These are phyloP conservation scores for Dictyostelium citrinum DNA, from an alignment of 78 protist genomes.

Conservation along the genomic window DNA sequence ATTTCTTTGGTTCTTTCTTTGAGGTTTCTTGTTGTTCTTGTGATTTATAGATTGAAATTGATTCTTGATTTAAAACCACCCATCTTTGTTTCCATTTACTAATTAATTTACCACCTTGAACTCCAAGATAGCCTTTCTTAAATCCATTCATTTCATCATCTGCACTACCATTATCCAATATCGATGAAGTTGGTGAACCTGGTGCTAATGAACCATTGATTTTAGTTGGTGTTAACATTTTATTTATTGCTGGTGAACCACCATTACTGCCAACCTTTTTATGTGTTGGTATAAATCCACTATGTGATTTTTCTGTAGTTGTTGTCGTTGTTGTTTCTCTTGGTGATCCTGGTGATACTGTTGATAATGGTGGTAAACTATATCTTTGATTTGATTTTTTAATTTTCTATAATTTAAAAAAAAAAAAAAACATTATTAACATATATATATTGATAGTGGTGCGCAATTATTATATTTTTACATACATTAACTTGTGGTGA, in stretches of 20 bases:
- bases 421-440: background rate
- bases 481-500: slow-evolving; percentile 20
- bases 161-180: background rate
- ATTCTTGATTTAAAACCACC: slow-evolving; percentile 44
- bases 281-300: slow-evolving; percentile 1
- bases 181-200: background rate
- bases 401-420: background rate
- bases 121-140: slow-evolving; percentile 27
- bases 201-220: background rate
- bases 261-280: slow-evolving; percentile 21
- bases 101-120: slow-evolving; percentile 61
- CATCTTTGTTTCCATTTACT: slow-evolving; percentile 69
- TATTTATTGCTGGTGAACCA: background rate
- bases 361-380: slow-evolving; percentile 34
- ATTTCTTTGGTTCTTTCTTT: slow-evolving; percentile 44
- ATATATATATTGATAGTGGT: no score
- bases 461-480: background rate
- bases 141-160: slow-evolving; percentile 41
- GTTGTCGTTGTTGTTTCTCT: background rate
- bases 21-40: slow-evolving; percentile 25
- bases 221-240: background rate
- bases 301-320: background rate
- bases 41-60: slow-evolving; percentile 59
- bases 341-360: background rate
- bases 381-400: slow-evolving; percentile 23